A percentile compares a stretch with the other conserved stretches of the same genome.
These are phyloP conservation scores for Tolypocladium pustulatum DNA, from an alignment of 2,329 filamentous ascomycete species.

Conservation along the genomic window DNA sequence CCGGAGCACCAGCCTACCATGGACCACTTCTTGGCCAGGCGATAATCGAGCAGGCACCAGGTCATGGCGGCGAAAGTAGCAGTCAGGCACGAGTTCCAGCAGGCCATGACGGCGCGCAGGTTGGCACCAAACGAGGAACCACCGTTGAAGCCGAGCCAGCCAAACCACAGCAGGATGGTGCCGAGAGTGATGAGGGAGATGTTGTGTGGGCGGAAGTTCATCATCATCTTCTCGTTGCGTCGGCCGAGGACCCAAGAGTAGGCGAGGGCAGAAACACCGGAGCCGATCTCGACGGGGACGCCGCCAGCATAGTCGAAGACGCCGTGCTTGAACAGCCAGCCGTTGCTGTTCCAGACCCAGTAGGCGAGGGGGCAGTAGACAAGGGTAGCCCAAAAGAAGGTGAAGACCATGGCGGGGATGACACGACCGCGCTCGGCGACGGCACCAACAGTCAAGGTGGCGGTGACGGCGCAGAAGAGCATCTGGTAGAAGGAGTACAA, in stretches of 20 bases:
- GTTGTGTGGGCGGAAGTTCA: constrained; percentile 99
- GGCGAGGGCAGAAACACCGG: constrained; percentile 83
- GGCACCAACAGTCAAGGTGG: constrained; percentile 80
- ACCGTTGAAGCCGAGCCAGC: constrained; percentile 98
- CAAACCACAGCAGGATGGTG: constrained; percentile 94
- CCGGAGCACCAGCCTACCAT: constrained; percentile 67
- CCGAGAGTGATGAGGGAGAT: constrained; percentile 94
- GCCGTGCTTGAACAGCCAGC: constrained; percentile 84
- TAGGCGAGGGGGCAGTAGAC: constrained; percentile 96
- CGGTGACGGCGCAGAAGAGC: constrained; percentile 94
- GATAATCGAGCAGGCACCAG: constrained; percentile 94
- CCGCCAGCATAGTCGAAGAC: constrained; percentile 95
- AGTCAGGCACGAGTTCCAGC: constrained; percentile 94
- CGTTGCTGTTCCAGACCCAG: constrained; percentile 94
- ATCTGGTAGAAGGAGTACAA: constrained; percentile 97
- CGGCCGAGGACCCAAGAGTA: constrained; percentile 94
- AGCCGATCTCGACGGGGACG: constrained; percentile 93
- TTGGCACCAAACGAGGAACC: constrained; percentile 91
- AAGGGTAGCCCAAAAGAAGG: constrained; percentile 91
- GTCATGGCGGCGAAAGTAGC: constrained; percentile 86
- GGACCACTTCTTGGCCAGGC: constrained; percentile 87
- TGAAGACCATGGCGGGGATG: constrained; percentile 88
- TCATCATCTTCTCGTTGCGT: constrained; percentile 98
- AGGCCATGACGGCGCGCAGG: constrained; percentile 87
- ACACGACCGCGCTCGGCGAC: constrained; percentile 91